phyloP scores from a whole-genome alignment of 192 early-diverging fungal genomes.

The Coemansia furcata region DNA sequence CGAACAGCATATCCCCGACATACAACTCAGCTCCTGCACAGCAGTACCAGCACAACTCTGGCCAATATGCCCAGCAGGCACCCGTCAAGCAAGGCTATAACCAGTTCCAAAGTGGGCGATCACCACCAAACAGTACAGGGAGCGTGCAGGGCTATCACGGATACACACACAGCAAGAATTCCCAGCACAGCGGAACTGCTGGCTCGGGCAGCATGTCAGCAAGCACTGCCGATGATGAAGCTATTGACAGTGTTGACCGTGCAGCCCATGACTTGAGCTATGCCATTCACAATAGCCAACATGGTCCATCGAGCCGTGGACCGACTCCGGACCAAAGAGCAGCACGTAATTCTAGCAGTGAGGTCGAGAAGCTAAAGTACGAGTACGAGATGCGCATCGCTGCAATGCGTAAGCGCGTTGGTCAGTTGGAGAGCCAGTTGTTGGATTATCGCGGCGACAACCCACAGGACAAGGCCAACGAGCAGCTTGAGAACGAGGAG shows the following conservation, averaged over 20 bases:
- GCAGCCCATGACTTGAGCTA: conserved; percentile 25
- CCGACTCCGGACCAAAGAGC: conserved; percentile 19
- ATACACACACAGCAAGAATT: conserved; percentile 5
- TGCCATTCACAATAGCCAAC: conserved; percentile 27
- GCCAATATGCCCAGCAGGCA: conserved; percentile 12
- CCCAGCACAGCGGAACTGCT: neutral
- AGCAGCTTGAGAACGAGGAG: conserved; percentile 52
- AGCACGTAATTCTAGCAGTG: conserved; percentile 20
- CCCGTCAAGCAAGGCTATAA: conserved; percentile 7
- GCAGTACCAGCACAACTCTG: conserved; percentile 10
- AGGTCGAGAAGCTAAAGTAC: conserved; percentile 50
- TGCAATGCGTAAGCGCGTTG: conserved; percentile 62
- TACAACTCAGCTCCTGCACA: conserved; percentile 19
- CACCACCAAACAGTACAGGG: conserved; percentile 33
- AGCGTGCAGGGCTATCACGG: conserved; percentile 18
- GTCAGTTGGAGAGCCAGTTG: conserved; percentile 65
- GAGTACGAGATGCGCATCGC: conserved; percentile 66
- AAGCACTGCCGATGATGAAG: conserved; percentile 15
- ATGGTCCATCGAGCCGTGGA: conserved; percentile 6
- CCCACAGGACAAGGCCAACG: conserved; percentile 23
- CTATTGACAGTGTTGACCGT: conserved; percentile 23
- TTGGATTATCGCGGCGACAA: conserved; percentile 48
- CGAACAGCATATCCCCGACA: conserved; percentile 26
- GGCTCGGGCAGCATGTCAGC: conserved; percentile 6
- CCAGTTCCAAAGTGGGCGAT: conserved; percentile 21